Percentiles rank a stretch among this genome's conserved stretches.
phyloP scores from a whole-genome alignment of 2,329 filamentous ascomycete genomes.

The Nemania serpens region DNA sequence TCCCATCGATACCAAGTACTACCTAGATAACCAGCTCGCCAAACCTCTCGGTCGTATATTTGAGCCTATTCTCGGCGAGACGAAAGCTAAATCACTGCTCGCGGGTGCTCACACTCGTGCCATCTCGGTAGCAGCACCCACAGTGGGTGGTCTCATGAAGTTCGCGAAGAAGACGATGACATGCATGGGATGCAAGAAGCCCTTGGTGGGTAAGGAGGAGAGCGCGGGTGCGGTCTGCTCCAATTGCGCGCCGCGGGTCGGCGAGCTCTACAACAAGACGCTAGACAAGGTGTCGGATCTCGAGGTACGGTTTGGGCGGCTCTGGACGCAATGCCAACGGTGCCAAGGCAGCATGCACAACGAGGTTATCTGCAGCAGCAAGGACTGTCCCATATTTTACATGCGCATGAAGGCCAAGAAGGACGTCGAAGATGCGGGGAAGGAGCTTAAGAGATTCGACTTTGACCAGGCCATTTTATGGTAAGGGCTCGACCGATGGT shows the following conservation, averaged over 20 bases:
- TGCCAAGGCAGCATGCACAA: conserved; percentile 98
- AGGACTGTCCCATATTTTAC: conserved; percentile 98
- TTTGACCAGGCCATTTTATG: conserved; percentile 73
- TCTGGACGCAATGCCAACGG: conserved; percentile 98
- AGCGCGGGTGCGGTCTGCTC: conserved; percentile 84
- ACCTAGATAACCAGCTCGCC: conserved; percentile 95
- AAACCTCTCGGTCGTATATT: conserved; percentile 96
- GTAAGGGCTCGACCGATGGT: conserved; percentile 42
- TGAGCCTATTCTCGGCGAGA: conserved; percentile 94
- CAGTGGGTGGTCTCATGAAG: conserved; percentile 94
- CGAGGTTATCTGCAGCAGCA: conserved; percentile 95
- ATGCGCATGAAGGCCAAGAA: conserved; percentile 99
- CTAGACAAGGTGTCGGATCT: conserved; percentile 87
- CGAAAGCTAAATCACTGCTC: conserved; percentile 82
- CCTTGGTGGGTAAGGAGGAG: conserved; percentile 79
- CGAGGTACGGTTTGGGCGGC: conserved; percentile 85
- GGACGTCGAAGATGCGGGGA: conserved; percentile 92
- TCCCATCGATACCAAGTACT: conserved; percentile 97
- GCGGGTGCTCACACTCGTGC: conserved; percentile 94
- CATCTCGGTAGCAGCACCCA: conserved; percentile 89
- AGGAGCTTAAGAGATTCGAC: conserved; percentile 89
- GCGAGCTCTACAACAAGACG: conserved; percentile 92
- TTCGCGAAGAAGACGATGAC: conserved; percentile 98
- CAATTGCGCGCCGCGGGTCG: conserved; percentile 81
- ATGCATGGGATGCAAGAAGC: conserved; percentile 99